Conservation (phyloP, 164 flowering plant species). For the Akebia trifoliata region DNA sequence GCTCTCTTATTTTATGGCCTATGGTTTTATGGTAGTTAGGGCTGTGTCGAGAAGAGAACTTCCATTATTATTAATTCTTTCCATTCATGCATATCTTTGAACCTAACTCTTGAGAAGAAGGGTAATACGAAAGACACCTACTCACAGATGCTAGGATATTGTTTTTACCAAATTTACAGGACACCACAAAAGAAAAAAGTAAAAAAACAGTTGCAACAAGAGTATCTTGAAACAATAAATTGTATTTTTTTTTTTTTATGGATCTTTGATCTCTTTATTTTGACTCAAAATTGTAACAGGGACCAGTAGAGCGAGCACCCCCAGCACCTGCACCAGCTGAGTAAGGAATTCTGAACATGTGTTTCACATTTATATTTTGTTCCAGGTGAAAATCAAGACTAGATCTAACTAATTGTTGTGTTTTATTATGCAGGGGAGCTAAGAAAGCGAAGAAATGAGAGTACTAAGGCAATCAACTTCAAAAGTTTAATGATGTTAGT, state of each 20-base stretch:
- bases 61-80: too few species aligned
- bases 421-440: conserved; percentile 26
- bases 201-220: background rate
- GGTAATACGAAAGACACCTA: too few species aligned
- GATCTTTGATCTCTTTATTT: background rate
- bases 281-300: conserved; percentile 23
- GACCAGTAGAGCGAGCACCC: conserved; percentile 40
- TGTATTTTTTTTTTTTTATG: background rate
- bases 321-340: conserved; percentile 37
- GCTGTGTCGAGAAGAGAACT: too few species aligned
- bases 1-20: too few species aligned
- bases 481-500: too few species aligned
- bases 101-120: too few species aligned
- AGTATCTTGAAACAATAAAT: background rate
- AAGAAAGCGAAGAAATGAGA: conserved; percentile 48
- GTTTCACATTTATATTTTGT: background rate
- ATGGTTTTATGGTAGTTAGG: too few species aligned
- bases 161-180: background rate
- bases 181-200: background rate
- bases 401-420: background rate
- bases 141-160: background rate
- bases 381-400: background rate
- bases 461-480: background rate
- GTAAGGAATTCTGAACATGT: conserved; percentile 26
- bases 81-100: too few species aligned